Evolutionary conservation across 768 basidiomycete species (phyloP), one percentile per base, ranked within the genome.

Genomic region (Cytidiella melzeri): DNA sequence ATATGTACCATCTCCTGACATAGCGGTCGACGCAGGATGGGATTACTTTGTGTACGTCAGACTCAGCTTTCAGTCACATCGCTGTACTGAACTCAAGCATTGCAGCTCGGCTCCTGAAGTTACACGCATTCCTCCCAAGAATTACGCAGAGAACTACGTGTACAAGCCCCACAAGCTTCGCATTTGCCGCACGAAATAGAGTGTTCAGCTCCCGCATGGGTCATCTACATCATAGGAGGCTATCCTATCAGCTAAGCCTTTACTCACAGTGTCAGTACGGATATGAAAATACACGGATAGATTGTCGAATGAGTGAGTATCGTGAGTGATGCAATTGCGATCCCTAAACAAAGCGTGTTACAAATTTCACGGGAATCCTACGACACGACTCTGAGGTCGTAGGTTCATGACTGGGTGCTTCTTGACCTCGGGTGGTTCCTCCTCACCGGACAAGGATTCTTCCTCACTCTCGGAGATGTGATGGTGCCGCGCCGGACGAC

Each of bases 161-260:
- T 94, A 97, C 72, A 82, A 73, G 48, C 79, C 90, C 3, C 72
- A 79, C 60, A 87, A 79, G 58, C 74, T 97, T 48, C 80, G 93
- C 52, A 87, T 94, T 59, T 70, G 78, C 66, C 84, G 87, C 64
- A 97, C 94, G 44, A 97, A 97, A 76, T 97, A 92, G 77, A 77
- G 13, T 12, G 34, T 7, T 18, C 10, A 19, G 3, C 27, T 23
- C 9, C 9, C 13, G 19, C 41, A 12, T 41, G 18, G 23, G 20
- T 41, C 44, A 12, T 45, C n/a, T n/a, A n/a, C n/a, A 39, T 39
- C 13, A 36, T 36, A 36, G 10, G 10, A 36, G 34, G 18, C 34
- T 36, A 18, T 10, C n/a, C 34, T 10, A 36, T 45, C 12, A n/a
- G n/a, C n/a, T n/a, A 12, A n/a, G 3, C 3, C 15, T 34, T 36